Percentiles rank a stretch among this genome's conserved stretches.
Evolutionary conservation across 306 rosid species (phyloP).

Genomic region (Sicyos baderoa): DNA sequence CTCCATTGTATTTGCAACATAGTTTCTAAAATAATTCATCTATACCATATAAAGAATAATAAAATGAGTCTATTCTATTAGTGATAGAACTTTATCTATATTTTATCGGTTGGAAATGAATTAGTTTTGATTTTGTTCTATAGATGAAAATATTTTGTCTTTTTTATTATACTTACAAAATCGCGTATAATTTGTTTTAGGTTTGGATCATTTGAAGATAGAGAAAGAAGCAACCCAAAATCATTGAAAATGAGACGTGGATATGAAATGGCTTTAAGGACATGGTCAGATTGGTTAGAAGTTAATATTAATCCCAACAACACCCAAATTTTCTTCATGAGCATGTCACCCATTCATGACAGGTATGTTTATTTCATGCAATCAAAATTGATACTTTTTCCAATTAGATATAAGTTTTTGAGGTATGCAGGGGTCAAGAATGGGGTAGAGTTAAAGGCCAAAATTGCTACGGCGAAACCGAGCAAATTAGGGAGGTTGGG

Average conservation of each 20-base stretch:
- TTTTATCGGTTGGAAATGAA: no score
- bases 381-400: no score
- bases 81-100: no score
- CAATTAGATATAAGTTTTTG: no score
- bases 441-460: conserved; percentile 51
- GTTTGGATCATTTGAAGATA: conserved; percentile 74
- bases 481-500: conserved; percentile 39
- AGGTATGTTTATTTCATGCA: conserved; percentile 32
- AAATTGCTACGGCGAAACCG: conserved; percentile 57
- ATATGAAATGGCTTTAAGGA: conserved; percentile 79
- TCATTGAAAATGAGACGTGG: conserved; percentile 51
- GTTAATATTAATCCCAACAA: conserved; percentile 62
- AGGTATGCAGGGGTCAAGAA: conserved; percentile 49
- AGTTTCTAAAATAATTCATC: no score
- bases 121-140: no score
- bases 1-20: no score
- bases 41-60: no score
- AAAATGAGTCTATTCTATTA: no score
- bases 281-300: conserved; percentile 96
- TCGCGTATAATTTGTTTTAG: no score
- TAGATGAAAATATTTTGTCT: no score
- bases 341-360: conserved; percentile 92
- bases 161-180: no score
- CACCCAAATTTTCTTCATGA: conserved; percentile 60
- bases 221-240: conserved; percentile 41